Base-by-base conservation (phyloP, 495 filamentous ascomycete genomes). In the Astrocystis sublimbata region DNA sequence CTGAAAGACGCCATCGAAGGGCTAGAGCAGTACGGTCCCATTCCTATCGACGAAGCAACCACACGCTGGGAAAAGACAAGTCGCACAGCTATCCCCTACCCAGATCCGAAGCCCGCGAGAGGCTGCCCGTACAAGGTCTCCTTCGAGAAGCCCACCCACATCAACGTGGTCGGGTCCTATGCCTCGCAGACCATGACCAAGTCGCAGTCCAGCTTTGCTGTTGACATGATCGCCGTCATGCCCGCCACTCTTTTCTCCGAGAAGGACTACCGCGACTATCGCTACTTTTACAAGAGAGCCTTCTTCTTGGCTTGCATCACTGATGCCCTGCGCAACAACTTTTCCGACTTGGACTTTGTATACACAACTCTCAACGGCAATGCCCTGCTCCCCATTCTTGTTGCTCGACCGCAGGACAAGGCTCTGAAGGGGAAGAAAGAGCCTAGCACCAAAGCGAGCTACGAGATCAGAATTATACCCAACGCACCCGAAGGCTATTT, bases 261-360 rank as follows among this genome's bases (percentile, higher is more conserved):
- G 53, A 98, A 98, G 73, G 94, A 98, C 75, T 97, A 92, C 72
- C 80, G 93, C 46, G 92, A 98, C 68, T 83, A 93, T 75, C 84
- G 94, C 62, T 98, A 93, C 73, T 97, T 98, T 68, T 88, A 97
- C 75, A 97, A 97, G 72, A 78, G 93, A 58, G 91, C 94, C 4
- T 98, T 92, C 68, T 98, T 96, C 64, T 75, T 98, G 28, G 90
- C 93, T 36, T 89, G 86, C 63, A 72, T 98, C 59, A 87, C 91
- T 2, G 84, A 85, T 30, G 83, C 82, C 5, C 78, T 98, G 21
- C 85, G 84, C 57, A 79, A 84, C 26, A 73, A 80, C 0, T 71
- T 85, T 28, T 78, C 75, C 9, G 65, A 81, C 6, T 79, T 89
- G 53, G 77, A 85, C 6, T 53, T 92, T 26, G 79, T 77, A 1